Evolutionary conservation across 1,284 basidiomycete species (phyloP).

Genomic region (Sporisorium sorghi): DNA sequence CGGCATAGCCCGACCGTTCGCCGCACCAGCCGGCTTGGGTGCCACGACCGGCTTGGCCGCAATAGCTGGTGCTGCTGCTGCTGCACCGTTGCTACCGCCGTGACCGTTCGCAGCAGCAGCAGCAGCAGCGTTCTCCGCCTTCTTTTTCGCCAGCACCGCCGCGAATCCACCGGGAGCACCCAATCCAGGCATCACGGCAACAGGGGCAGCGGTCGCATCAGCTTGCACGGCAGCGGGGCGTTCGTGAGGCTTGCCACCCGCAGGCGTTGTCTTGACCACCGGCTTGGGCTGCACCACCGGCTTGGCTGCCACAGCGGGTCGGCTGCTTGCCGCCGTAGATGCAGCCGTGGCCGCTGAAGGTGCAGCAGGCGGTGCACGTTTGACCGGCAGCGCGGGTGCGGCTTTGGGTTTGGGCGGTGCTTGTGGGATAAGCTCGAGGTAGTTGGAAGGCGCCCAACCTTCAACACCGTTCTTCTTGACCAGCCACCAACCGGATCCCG

Average conservation of each 20-base stretch:
- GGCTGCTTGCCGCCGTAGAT: constrained; percentile 16
- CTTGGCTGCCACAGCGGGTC: constrained; percentile 44
- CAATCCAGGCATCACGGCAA: constrained; percentile 70
- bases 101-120: constrained; percentile 36
- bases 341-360: constrained; percentile 60
- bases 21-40: constrained; percentile 42
- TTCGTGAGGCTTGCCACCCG: constrained; percentile 71
- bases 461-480: constrained; percentile 85
- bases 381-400: constrained; percentile 55
- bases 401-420: constrained; percentile 74
- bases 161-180: constrained; percentile 70
- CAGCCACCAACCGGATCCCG: constrained; percentile 82
- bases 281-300: constrained; percentile 71
- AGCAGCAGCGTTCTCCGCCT: constrained; percentile 60
- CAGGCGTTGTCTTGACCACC: constrained; percentile 56
- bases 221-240: constrained; percentile 51
- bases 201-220: constrained; percentile 68
- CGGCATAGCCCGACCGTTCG: constrained; percentile 50
- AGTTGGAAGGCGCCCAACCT: constrained; percentile 97
- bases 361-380: constrained; percentile 69
- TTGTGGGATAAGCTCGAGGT: constrained; percentile 75
- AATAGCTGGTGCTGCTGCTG: constrained; percentile 15
- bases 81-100: constrained; percentile 5
- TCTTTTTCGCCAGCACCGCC: constrained; percentile 70
- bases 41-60: constrained; percentile 44